phyloP scores from a whole-genome alignment of 2,329 filamentous ascomycete species.

The Elsinoe fawcettii region DNA sequence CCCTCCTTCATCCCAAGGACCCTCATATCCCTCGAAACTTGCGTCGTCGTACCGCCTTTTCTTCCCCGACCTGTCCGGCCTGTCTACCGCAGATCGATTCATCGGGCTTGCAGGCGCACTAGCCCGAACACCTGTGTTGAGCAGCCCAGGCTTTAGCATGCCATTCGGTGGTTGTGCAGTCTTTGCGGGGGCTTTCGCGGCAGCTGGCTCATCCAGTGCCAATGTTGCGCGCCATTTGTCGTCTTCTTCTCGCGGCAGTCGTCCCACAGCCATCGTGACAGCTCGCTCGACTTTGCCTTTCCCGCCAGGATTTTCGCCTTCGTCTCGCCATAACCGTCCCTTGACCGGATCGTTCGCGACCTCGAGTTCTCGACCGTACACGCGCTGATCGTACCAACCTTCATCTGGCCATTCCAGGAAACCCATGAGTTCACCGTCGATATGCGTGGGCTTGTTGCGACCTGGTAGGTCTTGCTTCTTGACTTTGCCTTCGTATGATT shows the following conservation, averaged over 20 bases:
- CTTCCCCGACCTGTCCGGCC: conserved; percentile 60
- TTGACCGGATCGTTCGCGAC: conserved; percentile 23
- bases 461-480: conserved; percentile 43
- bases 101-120: conserved; percentile 32
- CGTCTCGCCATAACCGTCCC: conserved; percentile 8
- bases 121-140: conserved; percentile 19
- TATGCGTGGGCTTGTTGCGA: conserved; percentile 40
- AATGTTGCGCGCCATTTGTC: conserved; percentile 37
- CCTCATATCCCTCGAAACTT: conserved; percentile 67
- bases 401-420: conserved; percentile 34
- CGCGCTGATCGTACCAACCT: conserved; percentile 34
- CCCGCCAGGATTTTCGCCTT: conserved; percentile 22
- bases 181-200: conserved; percentile 18
- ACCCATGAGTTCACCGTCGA: conserved; percentile 29
- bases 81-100: conserved; percentile 36
- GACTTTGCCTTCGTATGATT: conserved; percentile 48
- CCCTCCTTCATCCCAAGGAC: conserved; percentile 64
- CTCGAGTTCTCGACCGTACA: conserved; percentile 34
- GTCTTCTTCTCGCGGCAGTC: conserved; percentile 35
- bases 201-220: conserved; percentile 36
- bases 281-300: conserved; percentile 35
- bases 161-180: conserved; percentile 11
- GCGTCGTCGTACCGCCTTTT: conserved; percentile 70
- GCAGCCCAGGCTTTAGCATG: conserved; percentile 18
- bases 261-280: conserved; percentile 36